Evolutionary conservation across 1,139 yeast genomes (phyloP), one percentile per base, ranked within the genome.

Genomic region (Tardiomyces digboiensis): DNA sequence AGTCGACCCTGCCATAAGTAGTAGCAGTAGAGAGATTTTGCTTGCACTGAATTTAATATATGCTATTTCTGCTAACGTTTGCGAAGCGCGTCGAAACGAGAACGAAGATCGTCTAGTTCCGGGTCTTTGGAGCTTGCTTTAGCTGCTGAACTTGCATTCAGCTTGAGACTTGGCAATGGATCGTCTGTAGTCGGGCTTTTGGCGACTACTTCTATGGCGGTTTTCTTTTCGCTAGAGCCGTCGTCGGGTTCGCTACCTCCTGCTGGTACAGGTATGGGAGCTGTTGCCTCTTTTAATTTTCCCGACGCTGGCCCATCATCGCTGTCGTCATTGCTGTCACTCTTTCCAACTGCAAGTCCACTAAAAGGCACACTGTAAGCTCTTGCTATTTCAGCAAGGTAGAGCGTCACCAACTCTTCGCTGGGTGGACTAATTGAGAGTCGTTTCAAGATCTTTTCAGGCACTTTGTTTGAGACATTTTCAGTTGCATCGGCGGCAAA

Each of bases 361-460:
- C 85, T 77, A 56, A 77, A 86, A 0, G 89, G 86, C 1, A 81
- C 93, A 38, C 73, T 74, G 58, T 88, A 88, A 0, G 95, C 85
- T 47, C 72, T 70, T 1, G 95, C 95, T 49, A 88, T 87, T 56
- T 88, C 97, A 46, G 76, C 68, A 49, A 88, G 66, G 58, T 88
- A 88, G 48, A 84, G 63, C 20, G 74, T 71, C 1, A 87, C 94
- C 47, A 87, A 68, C 21, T 73, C 78, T 38, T 70, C 73, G 3
- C 74, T 65, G 0, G 95, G 96, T 2, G 94, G 80, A 42, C 75
- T 78, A 2, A 82, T 75, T 19, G 74, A 68, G 50, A 93, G 78
- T 49, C 91, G 67, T 42, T 72, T 72, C 19, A 74, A 54, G 2
- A 88, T 76, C 60, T 82, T 82, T 12, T 74, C 78, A 0, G 94